Conservation (phyloP, 306 rosid genomes). For the Lupinus albus region DNA sequence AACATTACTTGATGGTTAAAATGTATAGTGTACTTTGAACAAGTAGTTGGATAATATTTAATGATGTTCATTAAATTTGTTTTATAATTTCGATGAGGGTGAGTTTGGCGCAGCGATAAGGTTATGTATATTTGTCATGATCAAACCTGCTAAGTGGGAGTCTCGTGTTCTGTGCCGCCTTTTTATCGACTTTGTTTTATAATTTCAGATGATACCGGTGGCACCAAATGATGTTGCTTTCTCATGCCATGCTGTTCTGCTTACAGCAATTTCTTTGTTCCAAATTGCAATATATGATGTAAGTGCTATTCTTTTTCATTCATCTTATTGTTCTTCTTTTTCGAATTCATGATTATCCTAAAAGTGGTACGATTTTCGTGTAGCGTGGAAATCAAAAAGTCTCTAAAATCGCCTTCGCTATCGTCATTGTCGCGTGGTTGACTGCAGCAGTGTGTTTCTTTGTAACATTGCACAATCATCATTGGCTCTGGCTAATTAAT, state of each 20-base stretch:
- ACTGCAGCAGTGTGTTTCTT: slow-evolving; percentile 74
- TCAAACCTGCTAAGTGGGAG: too few relatives aligned
- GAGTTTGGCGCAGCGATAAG: too few relatives aligned
- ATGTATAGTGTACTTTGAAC: too few relatives aligned
- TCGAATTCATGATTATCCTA: slow-evolving; percentile 13
- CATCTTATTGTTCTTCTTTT: background rate
- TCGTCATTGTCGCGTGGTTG: slow-evolving; percentile 66
- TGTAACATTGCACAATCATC: slow-evolving; percentile 66
- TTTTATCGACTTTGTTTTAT: too few relatives aligned
- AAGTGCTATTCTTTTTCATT: slow-evolving; percentile 32
- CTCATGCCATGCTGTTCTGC: slow-evolving; percentile 79
- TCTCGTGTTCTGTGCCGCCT: too few relatives aligned
- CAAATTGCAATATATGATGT: slow-evolving; percentile 84
- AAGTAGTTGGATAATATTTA: too few relatives aligned
- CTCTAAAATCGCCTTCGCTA: slow-evolving; percentile 59
- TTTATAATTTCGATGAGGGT: too few relatives aligned
- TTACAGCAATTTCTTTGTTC: slow-evolving; percentile 66
- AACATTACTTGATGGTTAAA: too few relatives aligned
- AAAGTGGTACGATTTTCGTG: slow-evolving; percentile 29
- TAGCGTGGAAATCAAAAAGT: slow-evolving; percentile 83
- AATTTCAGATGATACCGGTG: slow-evolving; percentile 84
- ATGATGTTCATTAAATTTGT: too few relatives aligned
- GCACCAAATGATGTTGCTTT: slow-evolving; percentile 96
- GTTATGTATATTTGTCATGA: too few relatives aligned
- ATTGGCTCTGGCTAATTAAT: slow-evolving; percentile 89